Base-by-base conservation (phyloP, 2,329 filamentous ascomycete genomes). In the Atkinsonella hypoxylon region DNA sequence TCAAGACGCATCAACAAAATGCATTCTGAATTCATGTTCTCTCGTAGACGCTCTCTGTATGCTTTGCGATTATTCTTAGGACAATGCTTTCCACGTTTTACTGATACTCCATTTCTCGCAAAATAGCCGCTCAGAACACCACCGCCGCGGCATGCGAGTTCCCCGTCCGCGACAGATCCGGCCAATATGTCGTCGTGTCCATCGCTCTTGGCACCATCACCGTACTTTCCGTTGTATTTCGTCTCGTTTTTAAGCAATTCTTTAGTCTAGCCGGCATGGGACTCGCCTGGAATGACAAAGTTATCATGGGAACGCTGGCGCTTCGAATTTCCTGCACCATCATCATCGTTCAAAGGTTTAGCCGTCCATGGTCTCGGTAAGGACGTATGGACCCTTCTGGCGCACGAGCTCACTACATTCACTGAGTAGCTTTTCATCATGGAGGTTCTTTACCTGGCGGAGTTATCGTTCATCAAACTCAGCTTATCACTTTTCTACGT, bases 341-440 rank as follows among this genome's bases (percentile, higher is more conserved):
- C 36, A 40, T 47, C 45, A 47, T 41, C 45, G 36, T 47, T 34
- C 10, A 40, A 40, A 20, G 45, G 45, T 34, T 38, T 47, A 34
- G 45, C 45, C 1, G 45, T 34, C 11, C 34, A 47, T 26, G 45
- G 45, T 9, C 45, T 47, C 18, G 45, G 45, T 34, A 47, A 40
- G 20, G 45, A 47, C 36, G 38, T 38, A 11, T 41, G 45, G 45
- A 47, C 45, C 32, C 34, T 47, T 1, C 45, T 4, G 13, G 7
- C 18, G 18, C 34, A 36, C 34, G 45, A 47, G n/a, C 22, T 47
- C 17, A 47, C 45, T 13, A 9, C 34, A 5, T 47, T 47, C 11
- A 22, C 45, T 13, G 45, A 47, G 34, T 47, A 34, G 45, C 45
- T 47, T 32, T 47, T 39, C 36, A 40, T 47, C 36, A 47, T 47